Base-by-base conservation (phyloP, 176 grass and related monocot genomes). In the Bromus sterilis region DNA sequence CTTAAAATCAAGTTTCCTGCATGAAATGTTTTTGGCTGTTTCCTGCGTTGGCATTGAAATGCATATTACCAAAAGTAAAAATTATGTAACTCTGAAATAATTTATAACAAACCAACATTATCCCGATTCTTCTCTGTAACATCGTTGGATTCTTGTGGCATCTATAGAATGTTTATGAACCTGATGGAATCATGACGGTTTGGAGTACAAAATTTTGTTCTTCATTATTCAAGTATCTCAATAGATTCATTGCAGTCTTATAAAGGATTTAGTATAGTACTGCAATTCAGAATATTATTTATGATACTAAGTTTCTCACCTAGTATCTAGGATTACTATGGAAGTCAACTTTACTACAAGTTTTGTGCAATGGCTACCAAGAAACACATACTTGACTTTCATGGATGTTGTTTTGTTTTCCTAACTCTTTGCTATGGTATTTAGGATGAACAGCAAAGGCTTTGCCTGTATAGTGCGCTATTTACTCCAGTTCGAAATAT, bases 401-500 rank as follows among this genome's bases (percentile, higher is more conserved):
- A 75, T 80, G 60, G 49, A 48, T 51, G 11, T 61, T 7, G 43
- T 5, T 76, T 51, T 25, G 18, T 41, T 57, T 78, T 24, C 69
- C 13, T 82, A 84, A 86, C 60, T 53, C 84, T 70, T 5, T 83
- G 11, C 14, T 43, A 63, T 91, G 59, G 25, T 94, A 32, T 68
- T 73, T 81, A 98, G 95, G 95, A 88, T 82, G 92, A 98, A n/a
- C 88, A 91, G 20, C 63, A 80, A 77, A 89, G 95, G 82, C 95
- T 93, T 78, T 98, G 78, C 76, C 70, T 93, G 39, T 98, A 98
- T 76, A 88, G 84, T 49, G 80, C 88, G 60, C 77, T 98, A 49
- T 91, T 98, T 73, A 64, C 79, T 80, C 90, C 95, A 42, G 31
- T 95, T 33, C 85, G 88, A 86, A 87, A 56, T 84, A 89, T 60